Conservation (phyloP, 2,329 filamentous ascomycete genomes). For the Aspergillus sergii region DNA sequence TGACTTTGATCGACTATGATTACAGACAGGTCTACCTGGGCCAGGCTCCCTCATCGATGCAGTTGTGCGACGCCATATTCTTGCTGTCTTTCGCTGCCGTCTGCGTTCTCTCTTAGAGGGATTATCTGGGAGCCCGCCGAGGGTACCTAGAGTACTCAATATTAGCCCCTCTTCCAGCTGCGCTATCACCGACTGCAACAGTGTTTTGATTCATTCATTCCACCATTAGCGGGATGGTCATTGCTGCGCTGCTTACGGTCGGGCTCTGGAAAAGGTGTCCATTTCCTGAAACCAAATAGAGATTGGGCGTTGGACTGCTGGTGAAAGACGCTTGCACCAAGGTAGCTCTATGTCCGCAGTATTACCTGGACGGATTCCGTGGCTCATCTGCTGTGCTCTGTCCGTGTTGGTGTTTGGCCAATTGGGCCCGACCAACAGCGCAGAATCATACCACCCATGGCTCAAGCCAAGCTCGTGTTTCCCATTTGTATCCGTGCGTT, state of each 20-base stretch:
- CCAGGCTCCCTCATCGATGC: background rate
- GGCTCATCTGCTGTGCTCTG: background rate
- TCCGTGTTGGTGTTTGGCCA: background rate
- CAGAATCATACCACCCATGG: slow-evolving; percentile 1
- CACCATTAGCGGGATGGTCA: background rate
- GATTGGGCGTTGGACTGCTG: background rate
- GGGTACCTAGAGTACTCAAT: background rate
- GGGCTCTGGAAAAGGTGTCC: background rate
- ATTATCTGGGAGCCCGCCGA: too few species aligned
- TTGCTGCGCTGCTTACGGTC: background rate
- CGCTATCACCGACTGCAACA: background rate
- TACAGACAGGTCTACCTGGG: background rate
- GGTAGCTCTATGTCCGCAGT: background rate
- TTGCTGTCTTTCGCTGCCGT: background rate
- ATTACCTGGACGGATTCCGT: background rate
- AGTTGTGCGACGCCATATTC: background rate
- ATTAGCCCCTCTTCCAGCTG: background rate
- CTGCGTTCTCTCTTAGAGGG: background rate
- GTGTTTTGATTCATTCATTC: background rate
- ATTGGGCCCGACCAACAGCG: background rate
- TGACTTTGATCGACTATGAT: background rate
- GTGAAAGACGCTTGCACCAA: background rate
- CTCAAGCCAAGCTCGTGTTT: background rate
- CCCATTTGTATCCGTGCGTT: background rate
- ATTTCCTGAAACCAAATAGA: background rate